phyloP scores from a whole-genome alignment of 1,284 basidiomycete genomes.

The Melanopsichium pennsylvanicum region DNA sequence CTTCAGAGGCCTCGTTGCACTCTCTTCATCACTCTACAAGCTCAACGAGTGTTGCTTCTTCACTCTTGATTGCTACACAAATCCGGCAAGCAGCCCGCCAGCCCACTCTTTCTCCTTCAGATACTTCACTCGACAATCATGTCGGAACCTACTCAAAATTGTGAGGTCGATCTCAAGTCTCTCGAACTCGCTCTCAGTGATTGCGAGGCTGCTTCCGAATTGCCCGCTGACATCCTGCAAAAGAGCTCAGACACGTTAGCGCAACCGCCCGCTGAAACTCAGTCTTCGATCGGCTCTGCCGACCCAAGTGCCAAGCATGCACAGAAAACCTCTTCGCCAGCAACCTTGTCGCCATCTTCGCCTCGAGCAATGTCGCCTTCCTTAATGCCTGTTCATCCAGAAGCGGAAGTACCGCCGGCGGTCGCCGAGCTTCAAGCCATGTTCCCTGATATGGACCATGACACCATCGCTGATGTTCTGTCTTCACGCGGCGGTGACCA shows the following conservation, averaged over 20 bases:
- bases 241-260: slow-evolving; percentile 32
- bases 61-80: background rate
- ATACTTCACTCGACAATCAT: slow-evolving; percentile 10
- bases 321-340: slow-evolving; percentile 27
- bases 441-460: slow-evolving; percentile 56
- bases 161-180: slow-evolving; percentile 40
- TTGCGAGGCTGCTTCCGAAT: slow-evolving; percentile 23
- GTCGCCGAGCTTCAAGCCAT: slow-evolving; percentile 50
- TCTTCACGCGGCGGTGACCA: slow-evolving; percentile 48
- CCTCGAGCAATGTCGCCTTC: slow-evolving; percentile 40
- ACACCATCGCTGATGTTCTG: slow-evolving; percentile 52
- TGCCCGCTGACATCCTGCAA: slow-evolving; percentile 23
- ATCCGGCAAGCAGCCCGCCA: no score
- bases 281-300: slow-evolving; percentile 6
- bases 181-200: slow-evolving; percentile 40
- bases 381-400: slow-evolving; percentile 1
- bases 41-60: background rate
- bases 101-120: background rate
- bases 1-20: background rate
- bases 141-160: slow-evolving; percentile 43
- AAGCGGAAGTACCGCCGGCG: slow-evolving; percentile 11
- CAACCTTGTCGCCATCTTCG: slow-evolving; percentile 44
- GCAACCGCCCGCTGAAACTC: slow-evolving; percentile 30
- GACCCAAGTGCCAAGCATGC: slow-evolving; percentile 5
- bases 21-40: no score